These are phyloP conservation scores for Geranium brycei DNA, from an alignment of 345 rosid genomes.

Conservation along the genomic window DNA sequence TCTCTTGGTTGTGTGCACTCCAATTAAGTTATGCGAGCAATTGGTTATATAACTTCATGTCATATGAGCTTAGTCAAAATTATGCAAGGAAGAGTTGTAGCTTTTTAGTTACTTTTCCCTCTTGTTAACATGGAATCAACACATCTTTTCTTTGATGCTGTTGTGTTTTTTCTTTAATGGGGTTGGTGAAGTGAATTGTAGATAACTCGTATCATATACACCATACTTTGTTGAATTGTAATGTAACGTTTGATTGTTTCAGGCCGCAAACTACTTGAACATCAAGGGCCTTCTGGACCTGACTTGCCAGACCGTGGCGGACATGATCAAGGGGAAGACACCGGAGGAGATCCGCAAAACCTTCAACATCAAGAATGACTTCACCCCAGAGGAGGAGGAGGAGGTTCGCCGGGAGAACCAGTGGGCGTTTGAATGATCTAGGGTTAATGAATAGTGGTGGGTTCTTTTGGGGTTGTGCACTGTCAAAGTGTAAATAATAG, in stretches of 20 bases:
- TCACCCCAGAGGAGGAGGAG: conserved; percentile 44
- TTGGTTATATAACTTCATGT: too few species aligned
- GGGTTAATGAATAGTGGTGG: conserved; percentile 39
- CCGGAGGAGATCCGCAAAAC: conserved; percentile 51
- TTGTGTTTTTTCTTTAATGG: conserved; percentile 13
- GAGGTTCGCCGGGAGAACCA: conserved; percentile 44
- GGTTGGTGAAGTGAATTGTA: too few species aligned
- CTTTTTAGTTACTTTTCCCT: too few species aligned
- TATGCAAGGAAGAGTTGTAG: too few species aligned
- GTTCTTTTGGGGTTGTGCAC: conserved; percentile 63
- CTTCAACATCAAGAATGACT: conserved; percentile 47
- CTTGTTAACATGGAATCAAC: too few species aligned
- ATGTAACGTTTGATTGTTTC: neutral
- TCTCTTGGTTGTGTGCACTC: too few species aligned
- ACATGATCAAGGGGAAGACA: conserved; percentile 54
- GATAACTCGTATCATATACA: too few species aligned
- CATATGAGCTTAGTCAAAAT: too few species aligned
- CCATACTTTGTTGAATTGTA: neutral
- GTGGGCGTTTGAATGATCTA: conserved; percentile 63
- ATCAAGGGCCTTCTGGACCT: conserved; percentile 49
- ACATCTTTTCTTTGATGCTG: conserved; percentile 13
- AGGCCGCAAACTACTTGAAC: conserved; percentile 67
- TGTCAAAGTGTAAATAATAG: conserved; percentile 5
- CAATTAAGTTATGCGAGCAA: too few species aligned
- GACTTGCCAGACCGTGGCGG: conserved; percentile 59